phyloP scores from a whole-genome alignment of 2,329 filamentous ascomycete species.

The Rugonectria rugulosa region DNA sequence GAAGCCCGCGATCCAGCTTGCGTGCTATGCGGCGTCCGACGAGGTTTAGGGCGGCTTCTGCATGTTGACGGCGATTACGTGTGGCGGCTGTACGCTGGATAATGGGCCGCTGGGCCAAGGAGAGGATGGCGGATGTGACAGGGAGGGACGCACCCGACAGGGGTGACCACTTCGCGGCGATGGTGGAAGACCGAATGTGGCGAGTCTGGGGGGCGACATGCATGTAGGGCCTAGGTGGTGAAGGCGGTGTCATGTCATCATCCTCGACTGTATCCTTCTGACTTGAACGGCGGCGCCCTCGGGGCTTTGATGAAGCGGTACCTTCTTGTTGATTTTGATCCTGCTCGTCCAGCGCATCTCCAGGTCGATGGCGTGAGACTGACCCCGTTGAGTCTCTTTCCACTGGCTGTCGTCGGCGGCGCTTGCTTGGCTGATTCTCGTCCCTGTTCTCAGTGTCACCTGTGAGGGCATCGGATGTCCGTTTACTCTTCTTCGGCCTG shows the following conservation, averaged over 20 bases:
- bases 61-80: constrained; percentile 58
- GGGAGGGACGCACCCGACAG: constrained; percentile 63
- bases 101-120: constrained; percentile 67
- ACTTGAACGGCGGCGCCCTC: constrained; percentile 24
- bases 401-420: constrained; percentile 22
- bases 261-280: constrained; percentile 27
- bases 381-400: constrained; percentile 7
- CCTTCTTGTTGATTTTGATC: constrained; percentile 12
- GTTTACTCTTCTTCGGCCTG: constrained; percentile 21
- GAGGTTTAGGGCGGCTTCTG: constrained; percentile 62
- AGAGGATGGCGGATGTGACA: constrained; percentile 63
- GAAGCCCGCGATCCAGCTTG: constrained; percentile 66
- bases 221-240: constrained; percentile 51
- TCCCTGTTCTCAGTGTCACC: constrained; percentile 19
- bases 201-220: constrained; percentile 60
- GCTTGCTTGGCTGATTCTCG: constrained; percentile 23
- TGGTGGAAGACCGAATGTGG: constrained; percentile 66
- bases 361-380: not conserved
- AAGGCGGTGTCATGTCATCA: constrained; percentile 31
- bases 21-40: constrained; percentile 63
- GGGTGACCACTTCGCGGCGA: constrained; percentile 73
- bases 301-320: constrained; percentile 13
- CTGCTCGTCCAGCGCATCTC: constrained; percentile 7
- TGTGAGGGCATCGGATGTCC: constrained; percentile 6
- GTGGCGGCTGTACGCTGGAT: constrained; percentile 62